Base-by-base conservation (phyloP, 441 rosid genomes). In the Francoa sonchifolia region DNA sequence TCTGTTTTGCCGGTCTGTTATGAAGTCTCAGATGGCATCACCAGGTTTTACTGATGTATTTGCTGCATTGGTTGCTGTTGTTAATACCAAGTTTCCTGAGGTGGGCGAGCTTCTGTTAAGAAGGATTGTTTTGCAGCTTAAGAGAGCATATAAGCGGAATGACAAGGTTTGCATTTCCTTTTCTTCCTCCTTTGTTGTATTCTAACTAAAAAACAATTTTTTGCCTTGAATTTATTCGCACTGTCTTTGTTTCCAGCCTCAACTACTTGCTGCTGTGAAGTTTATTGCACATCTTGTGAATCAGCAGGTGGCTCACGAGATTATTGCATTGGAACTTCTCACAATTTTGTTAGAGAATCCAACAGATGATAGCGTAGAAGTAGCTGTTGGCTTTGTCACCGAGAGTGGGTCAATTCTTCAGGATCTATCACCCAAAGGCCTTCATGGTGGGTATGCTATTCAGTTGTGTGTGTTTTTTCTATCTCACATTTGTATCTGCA, bases 1-100 rank as follows among this genome's bases (percentile, higher is more conserved):
- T 30, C 79, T 89, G 15, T 85, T 85, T 43, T 82, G 96, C 47
- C 76, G 98, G 20, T 82, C 92, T 0, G 82, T 89, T 64, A 77
- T 85, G 89, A 89, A 89, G 54, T 85, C 98, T 15, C 98, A 89
- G 44, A 82, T 85, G 94, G 96, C 98, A 13, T 82, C 96, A 38
- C 82, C 96, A 0, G 75, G 76, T n/a, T 85, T 85, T 54, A 89
- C 98, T 0, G 77, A 82, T 66, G 89, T 85, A 8, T 85, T 85
- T 71, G 70, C 94, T n/a, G 96, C 98, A 19, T 34, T 82, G 33
- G 87, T 65, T 4, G 80, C 98, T 44, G 85, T 89, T 49, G 77
- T 79, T 5, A 89, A 89, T 44, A 68, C 96, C 33, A 89, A 82
- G 55, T 82, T 89, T 53, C 92, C 94, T 1, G 86, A 79, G 59